Evolutionary conservation across 352 stramenopile genomes (phyloP).

Genomic region (Pythium aquatile): DNA sequence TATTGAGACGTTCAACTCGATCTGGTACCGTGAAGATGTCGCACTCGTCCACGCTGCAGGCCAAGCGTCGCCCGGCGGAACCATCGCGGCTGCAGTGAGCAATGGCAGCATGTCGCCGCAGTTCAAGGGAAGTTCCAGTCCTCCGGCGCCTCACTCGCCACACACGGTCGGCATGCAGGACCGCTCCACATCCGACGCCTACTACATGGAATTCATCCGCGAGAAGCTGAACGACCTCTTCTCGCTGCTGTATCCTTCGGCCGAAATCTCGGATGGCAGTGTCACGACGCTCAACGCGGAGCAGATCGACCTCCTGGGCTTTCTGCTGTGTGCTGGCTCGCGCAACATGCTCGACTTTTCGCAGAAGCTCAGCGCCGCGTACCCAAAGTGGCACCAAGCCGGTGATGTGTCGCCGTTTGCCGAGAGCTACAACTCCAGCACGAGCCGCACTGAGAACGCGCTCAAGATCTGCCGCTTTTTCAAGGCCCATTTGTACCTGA

Average conservation of each 20-base stretch:
- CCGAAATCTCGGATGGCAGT: conserved; percentile 49
- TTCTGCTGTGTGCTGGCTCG: conserved; percentile 63
- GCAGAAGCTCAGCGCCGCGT: conserved; percentile 60
- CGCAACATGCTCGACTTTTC: conserved; percentile 49
- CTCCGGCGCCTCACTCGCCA: conserved; percentile 61
- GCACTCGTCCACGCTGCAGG: conserved; percentile 35
- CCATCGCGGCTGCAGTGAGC: background rate
- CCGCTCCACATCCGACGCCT: conserved; percentile 71
- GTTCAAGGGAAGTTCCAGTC: conserved; percentile 54
- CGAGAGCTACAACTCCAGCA: conserved; percentile 15
- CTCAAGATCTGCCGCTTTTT: conserved; percentile 70
- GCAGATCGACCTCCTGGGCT: conserved; percentile 71
- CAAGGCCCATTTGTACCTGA: conserved; percentile 73
- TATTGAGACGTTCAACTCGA: conserved; percentile 73
- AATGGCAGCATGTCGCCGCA: conserved; percentile 45
- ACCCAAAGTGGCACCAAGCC: conserved; percentile 56
- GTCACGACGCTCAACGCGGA: conserved; percentile 54
- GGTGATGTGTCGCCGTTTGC: conserved; percentile 15
- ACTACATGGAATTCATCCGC: conserved; percentile 78
- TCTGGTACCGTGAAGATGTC: conserved; percentile 74
- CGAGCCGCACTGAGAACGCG: conserved; percentile 44
- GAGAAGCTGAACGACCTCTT: conserved; percentile 81
- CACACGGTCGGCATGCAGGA: conserved; percentile 79
- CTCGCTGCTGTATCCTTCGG: conserved; percentile 59
- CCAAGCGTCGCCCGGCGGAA: conserved; percentile 2